phyloP scores from a whole-genome alignment of 441 rosid genomes.

The Erodium texanum region DNA sequence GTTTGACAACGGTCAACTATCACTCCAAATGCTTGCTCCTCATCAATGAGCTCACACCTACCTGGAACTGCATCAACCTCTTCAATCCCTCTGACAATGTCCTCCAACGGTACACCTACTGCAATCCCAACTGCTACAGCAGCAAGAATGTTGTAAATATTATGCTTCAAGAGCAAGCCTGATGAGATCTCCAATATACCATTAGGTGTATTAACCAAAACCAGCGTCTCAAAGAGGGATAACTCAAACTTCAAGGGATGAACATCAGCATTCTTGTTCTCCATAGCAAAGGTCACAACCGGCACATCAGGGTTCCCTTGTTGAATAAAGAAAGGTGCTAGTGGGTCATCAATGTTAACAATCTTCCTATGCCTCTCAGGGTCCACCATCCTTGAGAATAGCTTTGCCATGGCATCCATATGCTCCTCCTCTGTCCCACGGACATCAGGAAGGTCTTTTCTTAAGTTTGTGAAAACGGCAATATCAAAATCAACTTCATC shows the following conservation, averaged over 20 bases:
- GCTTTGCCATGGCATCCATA: constrained; percentile 68
- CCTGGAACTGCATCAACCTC: constrained; percentile 94
- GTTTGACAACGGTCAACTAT: constrained; percentile 79
- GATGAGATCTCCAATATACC: constrained; percentile 89
- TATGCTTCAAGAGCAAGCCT: constrained; percentile 77
- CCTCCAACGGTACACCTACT: constrained; percentile 85
- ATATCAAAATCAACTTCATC: constrained; percentile 79
- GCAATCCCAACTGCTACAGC: constrained; percentile 91
- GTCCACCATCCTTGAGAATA: constrained; percentile 80
- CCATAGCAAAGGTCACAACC: constrained; percentile 81
- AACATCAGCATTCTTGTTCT: constrained; percentile 76
- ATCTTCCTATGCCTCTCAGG: constrained; percentile 87
- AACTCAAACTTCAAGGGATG: constrained; percentile 73
- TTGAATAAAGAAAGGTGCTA: constrained; percentile 57
- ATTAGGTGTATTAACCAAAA: constrained; percentile 73
- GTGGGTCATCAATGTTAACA: constrained; percentile 76
- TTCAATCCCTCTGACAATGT: constrained; percentile 82
- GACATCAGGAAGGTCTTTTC: constrained; percentile 45
- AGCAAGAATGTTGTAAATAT: constrained; percentile 80
- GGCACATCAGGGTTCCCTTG: constrained; percentile 79
- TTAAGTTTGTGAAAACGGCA: constrained; percentile 74
- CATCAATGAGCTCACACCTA: constrained; percentile 88
- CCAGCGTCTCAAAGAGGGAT: constrained; percentile 80
- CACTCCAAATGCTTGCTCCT: constrained; percentile 90
- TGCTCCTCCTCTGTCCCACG: constrained; percentile 65